Evolutionary conservation across 441 rosid genomes (phyloP).

Genomic region (Gossypium lobatum): DNA sequence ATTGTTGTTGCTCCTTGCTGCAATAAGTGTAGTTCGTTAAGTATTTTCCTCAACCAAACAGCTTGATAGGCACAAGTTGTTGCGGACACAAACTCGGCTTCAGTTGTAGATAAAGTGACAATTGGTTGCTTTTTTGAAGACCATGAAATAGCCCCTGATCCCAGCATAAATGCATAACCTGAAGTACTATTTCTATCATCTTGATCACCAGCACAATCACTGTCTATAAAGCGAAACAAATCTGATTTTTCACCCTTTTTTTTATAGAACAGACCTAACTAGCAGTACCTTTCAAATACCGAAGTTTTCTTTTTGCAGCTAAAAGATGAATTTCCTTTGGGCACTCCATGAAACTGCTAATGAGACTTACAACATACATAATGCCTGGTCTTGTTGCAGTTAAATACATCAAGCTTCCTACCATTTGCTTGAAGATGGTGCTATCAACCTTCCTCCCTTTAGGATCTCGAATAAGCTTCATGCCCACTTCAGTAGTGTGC

Average conservation of each 20-base stretch:
- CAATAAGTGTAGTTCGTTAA: no score
- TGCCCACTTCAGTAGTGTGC: no score
- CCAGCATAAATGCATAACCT: no score
- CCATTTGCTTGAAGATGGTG: background rate
- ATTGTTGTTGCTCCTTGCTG: no score
- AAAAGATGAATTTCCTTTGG: background rate
- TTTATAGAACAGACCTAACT: accelerated
- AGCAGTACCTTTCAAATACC: background rate
- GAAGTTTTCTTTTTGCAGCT: background rate
- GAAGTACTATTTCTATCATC: no score
- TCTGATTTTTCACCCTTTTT: background rate
- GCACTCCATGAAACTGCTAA: background rate
- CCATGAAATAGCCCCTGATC: no score
- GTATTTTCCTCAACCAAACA: no score
- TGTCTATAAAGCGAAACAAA: background rate
- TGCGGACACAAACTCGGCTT: no score
- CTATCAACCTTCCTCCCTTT: background rate
- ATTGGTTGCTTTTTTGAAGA: no score
- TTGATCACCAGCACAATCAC: background rate
- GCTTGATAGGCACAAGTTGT: no score
- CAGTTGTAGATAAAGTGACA: no score
- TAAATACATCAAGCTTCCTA: background rate
- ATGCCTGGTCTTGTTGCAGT: background rate
- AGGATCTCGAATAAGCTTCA: background rate
- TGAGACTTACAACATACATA: background rate